Evolutionary conservation across 2,329 filamentous ascomycete genomes (phyloP).

Genomic region (Didymella keratinophila): DNA sequence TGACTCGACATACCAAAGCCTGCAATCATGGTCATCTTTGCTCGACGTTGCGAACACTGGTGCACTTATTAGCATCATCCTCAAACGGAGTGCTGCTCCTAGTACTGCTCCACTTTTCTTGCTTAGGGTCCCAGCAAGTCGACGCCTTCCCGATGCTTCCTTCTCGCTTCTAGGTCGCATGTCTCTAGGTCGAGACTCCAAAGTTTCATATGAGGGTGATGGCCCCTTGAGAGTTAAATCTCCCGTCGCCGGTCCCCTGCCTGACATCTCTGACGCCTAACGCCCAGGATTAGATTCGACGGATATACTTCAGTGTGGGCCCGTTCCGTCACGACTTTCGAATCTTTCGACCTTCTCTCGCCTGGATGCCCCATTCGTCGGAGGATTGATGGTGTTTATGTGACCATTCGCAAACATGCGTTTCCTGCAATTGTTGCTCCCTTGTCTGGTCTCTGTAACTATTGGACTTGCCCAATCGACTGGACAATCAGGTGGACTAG

Average conservation of each 20-base stretch:
- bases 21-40: conserved; percentile 1
- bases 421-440: conserved; percentile 26
- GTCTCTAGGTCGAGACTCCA: conserved; percentile 13
- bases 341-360: neutral
- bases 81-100: conserved; percentile 7
- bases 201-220: conserved; percentile 13
- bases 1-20: neutral
- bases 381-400: neutral
- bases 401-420: conserved; percentile 23
- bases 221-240: conserved; percentile 6
- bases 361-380: conserved; percentile 5
- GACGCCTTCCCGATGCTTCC: conserved; percentile 14
- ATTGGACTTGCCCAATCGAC: conserved; percentile 26
- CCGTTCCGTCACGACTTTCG: conserved; percentile 3
- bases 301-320: conserved; percentile 17
- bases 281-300: conserved; percentile 9
- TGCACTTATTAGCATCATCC: conserved; percentile 15
- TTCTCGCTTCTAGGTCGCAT: conserved; percentile 9
- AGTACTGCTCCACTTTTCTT: conserved; percentile 12
- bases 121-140: conserved; percentile 3
- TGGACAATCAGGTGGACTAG: conserved; percentile 22
- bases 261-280: conserved; percentile 11
- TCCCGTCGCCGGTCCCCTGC: conserved; percentile 5
- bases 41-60: neutral
- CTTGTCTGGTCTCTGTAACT: conserved; percentile 26